These are phyloP conservation scores for Cutaneotrichosporon mucoides DNA, from an alignment of 1,284 basidiomycete genomes.

Conservation along the genomic window DNA sequence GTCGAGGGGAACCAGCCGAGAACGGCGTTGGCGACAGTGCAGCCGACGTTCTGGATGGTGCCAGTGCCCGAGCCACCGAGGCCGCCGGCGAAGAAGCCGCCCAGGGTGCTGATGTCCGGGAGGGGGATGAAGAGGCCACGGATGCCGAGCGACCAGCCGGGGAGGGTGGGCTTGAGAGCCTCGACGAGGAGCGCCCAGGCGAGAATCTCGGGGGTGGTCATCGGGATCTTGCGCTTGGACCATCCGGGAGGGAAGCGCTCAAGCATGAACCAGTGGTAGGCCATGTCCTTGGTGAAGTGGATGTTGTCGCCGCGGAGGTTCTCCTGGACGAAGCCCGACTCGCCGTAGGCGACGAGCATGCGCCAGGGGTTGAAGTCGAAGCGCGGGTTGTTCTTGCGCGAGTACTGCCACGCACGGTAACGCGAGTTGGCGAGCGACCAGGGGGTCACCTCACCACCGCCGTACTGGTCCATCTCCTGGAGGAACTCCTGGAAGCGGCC, in stretches of 20 bases:
- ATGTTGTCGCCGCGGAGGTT: constrained; percentile 13
- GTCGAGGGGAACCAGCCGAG: constrained; percentile 14
- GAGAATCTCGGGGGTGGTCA: constrained; percentile 15
- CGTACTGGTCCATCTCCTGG: constrained; percentile 8
- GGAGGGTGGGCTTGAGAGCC: constrained; percentile 10
- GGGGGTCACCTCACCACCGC: constrained; percentile 9
- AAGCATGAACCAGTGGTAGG: constrained; percentile 17
- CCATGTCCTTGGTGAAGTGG: constrained; percentile 9
- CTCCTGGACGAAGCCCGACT: constrained; percentile 18
- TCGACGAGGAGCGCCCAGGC: constrained; percentile 14
- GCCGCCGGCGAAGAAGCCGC: constrained; percentile 2
- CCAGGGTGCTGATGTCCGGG: constrained; percentile 8
- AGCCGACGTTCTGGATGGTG: constrained; percentile 9
- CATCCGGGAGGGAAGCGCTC: constrained; percentile 22
- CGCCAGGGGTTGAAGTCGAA: constrained; percentile 25
- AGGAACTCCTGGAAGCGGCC: constrained; percentile 8
- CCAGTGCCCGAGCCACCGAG: background rate
- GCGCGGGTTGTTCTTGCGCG: constrained; percentile 13
- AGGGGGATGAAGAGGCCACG: constrained; percentile 14
- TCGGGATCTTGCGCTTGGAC: constrained; percentile 14
- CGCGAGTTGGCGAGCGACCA: constrained; percentile 11
- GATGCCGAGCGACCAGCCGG: constrained; percentile 17
- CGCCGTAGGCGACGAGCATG: constrained; percentile 21
- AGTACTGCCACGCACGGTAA: constrained; percentile 12
- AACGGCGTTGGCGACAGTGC: constrained; percentile 6